phyloP scores from a whole-genome alignment of 345 rosid species.

The Dipteronia sinensis region DNA sequence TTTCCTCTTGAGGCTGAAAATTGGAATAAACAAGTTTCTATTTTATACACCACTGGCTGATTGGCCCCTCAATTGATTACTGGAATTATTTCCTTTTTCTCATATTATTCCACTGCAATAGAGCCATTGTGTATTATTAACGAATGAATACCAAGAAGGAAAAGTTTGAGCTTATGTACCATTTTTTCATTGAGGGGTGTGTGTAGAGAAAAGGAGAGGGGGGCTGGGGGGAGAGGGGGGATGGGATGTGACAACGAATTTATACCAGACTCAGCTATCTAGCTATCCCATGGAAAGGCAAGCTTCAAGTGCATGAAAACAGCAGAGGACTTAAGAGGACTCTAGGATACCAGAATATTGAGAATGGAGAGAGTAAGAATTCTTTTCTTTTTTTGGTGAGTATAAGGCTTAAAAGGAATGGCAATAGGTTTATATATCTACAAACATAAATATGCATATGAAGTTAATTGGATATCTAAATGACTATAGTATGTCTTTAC shows the following conservation, averaged over 20 bases:
- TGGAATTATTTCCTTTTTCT: not conserved
- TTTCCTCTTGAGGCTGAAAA: constrained; percentile 4
- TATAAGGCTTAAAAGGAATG: not conserved
- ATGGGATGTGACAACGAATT: not conserved
- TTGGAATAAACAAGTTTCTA: not conserved
- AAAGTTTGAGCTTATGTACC: not conserved
- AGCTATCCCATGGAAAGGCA: not conserved
- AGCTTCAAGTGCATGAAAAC: not conserved
- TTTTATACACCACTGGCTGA: not conserved
- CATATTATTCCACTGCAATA: not conserved
- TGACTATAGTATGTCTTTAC: not conserved
- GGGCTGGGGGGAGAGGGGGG: too few relatives aligned
- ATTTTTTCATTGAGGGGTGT: not conserved
- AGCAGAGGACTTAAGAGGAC: not conserved
- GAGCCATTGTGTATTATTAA: not conserved
- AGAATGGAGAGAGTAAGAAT: not conserved
- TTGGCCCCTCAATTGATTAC: constrained; percentile 1
- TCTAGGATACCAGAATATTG: not conserved
- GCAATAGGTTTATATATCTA: not conserved
- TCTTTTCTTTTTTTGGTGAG: not conserved
- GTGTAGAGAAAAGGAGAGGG: not conserved
- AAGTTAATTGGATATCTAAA: not conserved
- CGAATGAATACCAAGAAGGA: not conserved
- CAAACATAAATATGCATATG: not conserved
- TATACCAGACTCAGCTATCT: not conserved